phyloP scores from a whole-genome alignment of 257 asterid genomes.

The Nicotiana benthamiana region DNA sequence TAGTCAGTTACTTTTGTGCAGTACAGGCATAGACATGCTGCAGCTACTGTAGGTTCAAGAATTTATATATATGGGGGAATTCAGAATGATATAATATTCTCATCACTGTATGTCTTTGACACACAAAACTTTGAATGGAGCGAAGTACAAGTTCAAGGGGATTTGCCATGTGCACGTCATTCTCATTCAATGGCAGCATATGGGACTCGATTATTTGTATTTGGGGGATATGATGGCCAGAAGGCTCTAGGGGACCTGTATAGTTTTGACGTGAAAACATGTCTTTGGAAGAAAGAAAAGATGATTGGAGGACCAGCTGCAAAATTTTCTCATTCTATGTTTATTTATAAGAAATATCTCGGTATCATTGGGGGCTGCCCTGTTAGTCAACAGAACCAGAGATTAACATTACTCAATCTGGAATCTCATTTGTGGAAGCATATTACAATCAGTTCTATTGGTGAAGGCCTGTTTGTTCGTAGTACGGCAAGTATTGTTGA shows the following conservation, averaged over 20 bases:
- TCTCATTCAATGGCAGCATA: conserved; percentile 76
- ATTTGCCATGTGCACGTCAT: conserved; percentile 76
- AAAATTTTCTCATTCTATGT: conserved; percentile 88
- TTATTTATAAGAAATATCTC: conserved; percentile 51
- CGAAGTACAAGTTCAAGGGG: conserved; percentile 50
- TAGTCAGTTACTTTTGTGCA: not conserved
- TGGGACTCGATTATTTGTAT: conserved; percentile 46
- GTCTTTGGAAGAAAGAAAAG: conserved; percentile 51
- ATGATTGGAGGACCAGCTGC: conserved; percentile 49
- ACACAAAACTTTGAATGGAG: conserved; percentile 55
- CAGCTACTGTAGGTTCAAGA: conserved; percentile 65
- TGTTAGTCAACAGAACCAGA: conserved; percentile 43
- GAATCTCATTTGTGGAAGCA: conserved; percentile 57
- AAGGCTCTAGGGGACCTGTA: conserved; percentile 68
- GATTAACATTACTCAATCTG: conserved; percentile 56
- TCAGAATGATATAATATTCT: conserved; percentile 35
- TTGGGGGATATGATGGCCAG: conserved; percentile 90
- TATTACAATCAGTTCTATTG: conserved; percentile 38
- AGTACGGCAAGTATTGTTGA: conserved; percentile 62
- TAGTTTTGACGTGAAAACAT: conserved; percentile 46
- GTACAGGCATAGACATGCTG: conserved; percentile 90
- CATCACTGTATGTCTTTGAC: conserved; percentile 61
- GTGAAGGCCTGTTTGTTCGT: conserved; percentile 71
- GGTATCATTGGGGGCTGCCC: conserved; percentile 95
- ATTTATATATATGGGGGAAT: conserved; percentile 86